phyloP scores from a whole-genome alignment of 108 stramenopile species.

The Poteriospumella lacustris region DNA sequence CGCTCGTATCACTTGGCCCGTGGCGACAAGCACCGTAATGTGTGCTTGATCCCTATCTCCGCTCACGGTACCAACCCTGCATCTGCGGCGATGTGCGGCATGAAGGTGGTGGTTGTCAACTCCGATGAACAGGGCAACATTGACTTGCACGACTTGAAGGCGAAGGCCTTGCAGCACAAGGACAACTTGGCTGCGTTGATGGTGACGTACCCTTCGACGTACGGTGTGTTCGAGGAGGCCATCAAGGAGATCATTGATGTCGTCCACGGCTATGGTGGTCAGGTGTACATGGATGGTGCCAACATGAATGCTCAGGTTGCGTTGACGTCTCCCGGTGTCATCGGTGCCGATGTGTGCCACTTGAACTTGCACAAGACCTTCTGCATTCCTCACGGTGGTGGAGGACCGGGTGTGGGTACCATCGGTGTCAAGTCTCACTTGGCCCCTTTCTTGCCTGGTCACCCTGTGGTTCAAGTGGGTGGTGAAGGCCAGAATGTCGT shows the following conservation, averaged over 20 bases:
- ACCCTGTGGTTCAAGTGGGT: conserved; percentile 53
- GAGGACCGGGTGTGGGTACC: conserved; percentile 93
- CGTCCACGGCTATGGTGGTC: conserved; percentile 86
- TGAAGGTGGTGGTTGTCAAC: conserved; percentile 93
- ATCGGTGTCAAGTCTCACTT: conserved; percentile 91
- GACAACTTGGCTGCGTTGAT: conserved; percentile 90
- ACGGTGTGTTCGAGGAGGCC: conserved; percentile 94
- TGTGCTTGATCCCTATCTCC: conserved; percentile 95
- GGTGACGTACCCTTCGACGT: conserved; percentile 98
- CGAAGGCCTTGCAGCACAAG: conserved; percentile 83
- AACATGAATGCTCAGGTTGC: conserved; percentile 99
- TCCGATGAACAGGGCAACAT: conserved; percentile 85
- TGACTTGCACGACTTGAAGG: conserved; percentile 77
- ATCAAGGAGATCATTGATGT: conserved; percentile 78
- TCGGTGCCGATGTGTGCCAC: conserved; percentile 98
- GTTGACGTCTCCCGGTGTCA: conserved; percentile 87
- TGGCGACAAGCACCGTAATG: conserved; percentile 82
- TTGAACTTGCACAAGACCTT: conserved; percentile 97
- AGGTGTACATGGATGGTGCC: conserved; percentile 99
- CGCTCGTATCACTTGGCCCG: conserved; percentile 71
- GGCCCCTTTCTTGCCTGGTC: conserved; percentile 94
- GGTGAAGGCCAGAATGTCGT: conserved; percentile 46
- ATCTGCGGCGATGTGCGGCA: conserved; percentile 86
- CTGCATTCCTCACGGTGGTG: conserved; percentile 98
- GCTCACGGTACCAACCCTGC: conserved; percentile 99